phyloP scores from a whole-genome alignment of 208 protist genomes.

The Acanthamoeba lenticulata region DNA sequence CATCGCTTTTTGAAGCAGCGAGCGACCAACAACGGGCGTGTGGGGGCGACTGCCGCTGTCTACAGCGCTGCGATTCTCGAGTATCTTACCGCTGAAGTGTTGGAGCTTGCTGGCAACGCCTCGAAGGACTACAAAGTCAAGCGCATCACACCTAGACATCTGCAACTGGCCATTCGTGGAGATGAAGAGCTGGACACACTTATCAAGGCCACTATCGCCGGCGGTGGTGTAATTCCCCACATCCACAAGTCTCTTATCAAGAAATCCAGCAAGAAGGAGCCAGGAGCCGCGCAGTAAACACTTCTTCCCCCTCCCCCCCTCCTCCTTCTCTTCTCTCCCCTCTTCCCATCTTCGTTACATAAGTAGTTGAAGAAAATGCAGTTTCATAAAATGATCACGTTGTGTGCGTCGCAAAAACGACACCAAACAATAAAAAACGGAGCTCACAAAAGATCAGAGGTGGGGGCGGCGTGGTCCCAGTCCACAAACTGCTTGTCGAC shows the following conservation, averaged over 20 bases:
- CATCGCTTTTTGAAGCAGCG: constrained; percentile 98
- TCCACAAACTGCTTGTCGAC: constrained; percentile 59
- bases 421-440: too few species aligned
- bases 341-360: too few species aligned
- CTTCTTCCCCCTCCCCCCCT: too few species aligned
- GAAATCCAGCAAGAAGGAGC: constrained; percentile 77
- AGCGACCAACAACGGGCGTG: constrained; percentile 94
- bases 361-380: not conserved
- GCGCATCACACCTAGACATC: constrained; percentile 98
- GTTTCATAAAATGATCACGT: too few species aligned
- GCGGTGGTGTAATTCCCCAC: constrained; percentile 90
- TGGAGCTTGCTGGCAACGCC: constrained; percentile 98
- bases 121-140: constrained; percentile 96
- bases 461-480: constrained; percentile 55
- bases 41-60: constrained; percentile 97
- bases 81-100: constrained; percentile 98
- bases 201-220: constrained; percentile 94
- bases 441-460: constrained; percentile 34
- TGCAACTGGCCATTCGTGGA: constrained; percentile 97
- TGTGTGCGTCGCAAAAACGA: too few species aligned
- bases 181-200: constrained; percentile 99
- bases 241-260: constrained; percentile 91
- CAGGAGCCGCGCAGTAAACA: not conserved
- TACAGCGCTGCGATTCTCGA: constrained; percentile 98
- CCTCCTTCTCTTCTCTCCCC: too few species aligned